Percentiles rank a stretch among this genome's conserved stretches.
Conservation (phyloP, 2,329 filamentous ascomycete species). For the Epichloe sp. region DNA sequence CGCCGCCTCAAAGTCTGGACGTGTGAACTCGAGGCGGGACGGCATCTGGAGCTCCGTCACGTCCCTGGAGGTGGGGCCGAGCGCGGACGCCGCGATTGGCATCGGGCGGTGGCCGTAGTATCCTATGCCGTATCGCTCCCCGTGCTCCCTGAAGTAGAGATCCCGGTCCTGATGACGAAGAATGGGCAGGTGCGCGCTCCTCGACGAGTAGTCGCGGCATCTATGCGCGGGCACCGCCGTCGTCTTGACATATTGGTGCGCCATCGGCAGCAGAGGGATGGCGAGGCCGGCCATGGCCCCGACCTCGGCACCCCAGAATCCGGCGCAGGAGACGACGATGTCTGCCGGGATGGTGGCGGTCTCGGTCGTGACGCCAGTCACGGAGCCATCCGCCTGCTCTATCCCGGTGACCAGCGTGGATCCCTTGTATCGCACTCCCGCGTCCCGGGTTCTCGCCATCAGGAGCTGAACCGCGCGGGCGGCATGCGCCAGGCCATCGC, state of each 20-base stretch:
- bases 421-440: constrained; percentile 45
- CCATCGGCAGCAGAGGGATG: constrained; percentile 46
- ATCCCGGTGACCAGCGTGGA: constrained; percentile 46
- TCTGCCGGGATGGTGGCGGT: constrained; percentile 40
- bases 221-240: constrained; percentile 32
- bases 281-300: constrained; percentile 46
- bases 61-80: constrained; percentile 38
- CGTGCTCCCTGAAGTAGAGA: constrained; percentile 52
- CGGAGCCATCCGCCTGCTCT: constrained; percentile 30
- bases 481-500: constrained; percentile 46
- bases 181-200: constrained; percentile 43
- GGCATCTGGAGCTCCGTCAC: constrained; percentile 50
- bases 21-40: constrained; percentile 46
- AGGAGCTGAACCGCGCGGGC: constrained; percentile 48
- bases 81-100: constrained; percentile 40
- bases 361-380: constrained; percentile 42
- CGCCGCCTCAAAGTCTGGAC: constrained; percentile 45
- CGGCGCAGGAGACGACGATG: constrained; percentile 48
- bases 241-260: constrained; percentile 52
- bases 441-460: constrained; percentile 41
- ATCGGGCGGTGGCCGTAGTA: constrained; percentile 52
- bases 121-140: constrained; percentile 48
- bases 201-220: constrained; percentile 22
- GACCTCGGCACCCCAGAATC: constrained; percentile 54
- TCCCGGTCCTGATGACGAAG: constrained; percentile 50